phyloP scores from a whole-genome alignment of 306 rosid species.

The Dalbergia oliveri region DNA sequence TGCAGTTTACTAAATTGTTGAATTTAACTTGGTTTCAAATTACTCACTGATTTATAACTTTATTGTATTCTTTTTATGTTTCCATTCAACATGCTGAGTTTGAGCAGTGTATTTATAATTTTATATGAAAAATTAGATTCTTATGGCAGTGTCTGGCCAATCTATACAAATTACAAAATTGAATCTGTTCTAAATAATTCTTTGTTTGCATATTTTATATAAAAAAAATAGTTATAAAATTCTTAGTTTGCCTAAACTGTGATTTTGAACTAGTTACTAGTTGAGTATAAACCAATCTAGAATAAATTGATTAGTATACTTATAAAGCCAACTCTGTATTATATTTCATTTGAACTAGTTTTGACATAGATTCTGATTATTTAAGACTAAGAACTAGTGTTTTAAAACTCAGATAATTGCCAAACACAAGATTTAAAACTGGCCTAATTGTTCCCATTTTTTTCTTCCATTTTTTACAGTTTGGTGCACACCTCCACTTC shows the following conservation, averaged over 20 bases:
- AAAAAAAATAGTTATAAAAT: not conserved
- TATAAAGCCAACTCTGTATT: not conserved
- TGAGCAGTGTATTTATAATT: not conserved
- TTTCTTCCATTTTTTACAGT: not conserved
- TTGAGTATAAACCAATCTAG: not conserved
- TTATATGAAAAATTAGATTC: slow-evolving; percentile 18
- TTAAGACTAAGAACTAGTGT: not conserved
- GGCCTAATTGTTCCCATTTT: not conserved
- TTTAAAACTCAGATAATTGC: slow-evolving; percentile 8
- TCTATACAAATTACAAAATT: not conserved
- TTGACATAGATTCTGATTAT: not conserved
- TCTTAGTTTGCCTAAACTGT: slow-evolving; percentile 8
- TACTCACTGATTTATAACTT: slow-evolving; percentile 1
- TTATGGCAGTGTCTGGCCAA: not conserved
- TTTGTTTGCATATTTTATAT: not conserved
- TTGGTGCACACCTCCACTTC: too few species aligned
- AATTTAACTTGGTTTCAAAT: slow-evolving; percentile 6
- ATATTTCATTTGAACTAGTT: slow-evolving; percentile 25
- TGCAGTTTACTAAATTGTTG: not conserved
- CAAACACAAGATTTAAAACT: not conserved
- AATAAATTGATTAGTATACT: not conserved
- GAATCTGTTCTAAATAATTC: slow-evolving; percentile 14
- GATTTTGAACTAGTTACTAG: slow-evolving; percentile 35
- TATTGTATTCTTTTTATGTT: not conserved
- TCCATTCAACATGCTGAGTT: slow-evolving; percentile 2